Conservation (phyloP, 352 stramenopile genomes). For the Phytophthora tentaculata region DNA sequence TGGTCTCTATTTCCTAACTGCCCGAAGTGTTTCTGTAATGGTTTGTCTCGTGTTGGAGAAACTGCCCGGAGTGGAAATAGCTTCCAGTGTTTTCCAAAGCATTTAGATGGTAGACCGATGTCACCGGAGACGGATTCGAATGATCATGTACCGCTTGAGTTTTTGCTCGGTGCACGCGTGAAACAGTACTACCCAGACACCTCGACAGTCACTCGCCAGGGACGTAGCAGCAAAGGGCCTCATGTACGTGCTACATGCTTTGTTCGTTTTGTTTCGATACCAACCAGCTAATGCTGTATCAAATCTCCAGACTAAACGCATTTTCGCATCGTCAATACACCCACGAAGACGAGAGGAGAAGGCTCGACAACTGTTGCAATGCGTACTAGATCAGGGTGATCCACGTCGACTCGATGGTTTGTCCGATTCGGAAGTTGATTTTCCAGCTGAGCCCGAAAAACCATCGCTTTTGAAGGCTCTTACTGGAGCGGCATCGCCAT, state of each 20-base stretch:
- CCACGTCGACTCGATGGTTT: constrained; percentile 4
- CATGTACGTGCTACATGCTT: too few relatives aligned
- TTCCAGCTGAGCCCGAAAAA: not conserved
- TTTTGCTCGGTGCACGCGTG: constrained; percentile 60
- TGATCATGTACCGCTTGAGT: constrained; percentile 72
- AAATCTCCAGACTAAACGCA: too few relatives aligned
- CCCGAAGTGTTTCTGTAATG: not conserved
- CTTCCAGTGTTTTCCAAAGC: too few relatives aligned
- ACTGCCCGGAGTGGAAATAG: constrained; percentile 16
- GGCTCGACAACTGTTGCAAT: constrained; percentile 42
- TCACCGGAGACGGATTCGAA: constrained; percentile 31
- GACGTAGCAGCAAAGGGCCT: constrained; percentile 11
- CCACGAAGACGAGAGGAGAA: constrained; percentile 45
- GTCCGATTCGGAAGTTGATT: not conserved
- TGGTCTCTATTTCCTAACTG: constrained; percentile 7
- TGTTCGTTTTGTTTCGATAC: too few relatives aligned
- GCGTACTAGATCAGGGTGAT: constrained; percentile 30
- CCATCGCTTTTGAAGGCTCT: constrained; percentile 18
- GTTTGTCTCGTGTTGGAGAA: constrained; percentile 17
- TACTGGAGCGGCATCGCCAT: constrained; percentile 3
- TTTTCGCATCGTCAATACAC: constrained; percentile 29
- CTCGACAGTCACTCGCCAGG: not conserved
- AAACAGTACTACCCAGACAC: constrained; percentile 44
- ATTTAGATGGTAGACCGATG: constrained; percentile 22
- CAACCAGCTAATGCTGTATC: too few relatives aligned